Evolutionary conservation across 2,329 filamentous ascomycete species (phyloP).

Genomic region (Fusarium solani-melongenae): DNA sequence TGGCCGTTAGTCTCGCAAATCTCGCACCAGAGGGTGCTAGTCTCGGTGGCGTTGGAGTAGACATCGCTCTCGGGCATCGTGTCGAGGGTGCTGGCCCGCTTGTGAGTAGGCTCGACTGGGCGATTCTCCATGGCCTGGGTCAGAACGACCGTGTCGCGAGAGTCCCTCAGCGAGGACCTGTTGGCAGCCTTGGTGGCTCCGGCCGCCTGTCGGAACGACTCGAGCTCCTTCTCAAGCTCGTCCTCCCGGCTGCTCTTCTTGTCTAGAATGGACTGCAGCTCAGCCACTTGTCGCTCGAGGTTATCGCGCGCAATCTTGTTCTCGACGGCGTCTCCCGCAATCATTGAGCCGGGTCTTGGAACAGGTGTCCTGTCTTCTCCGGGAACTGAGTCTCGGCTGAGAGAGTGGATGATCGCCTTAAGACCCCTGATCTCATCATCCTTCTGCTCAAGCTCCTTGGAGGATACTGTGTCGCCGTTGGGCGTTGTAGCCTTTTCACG

Average conservation of each 20-base stretch:
- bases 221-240: conserved; percentile 86
- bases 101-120: conserved; percentile 58
- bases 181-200: conserved; percentile 55
- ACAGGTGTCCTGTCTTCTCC: conserved; percentile 47
- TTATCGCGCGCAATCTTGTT: conserved; percentile 63
- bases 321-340: conserved; percentile 46
- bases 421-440: conserved; percentile 97
- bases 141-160: conserved; percentile 72
- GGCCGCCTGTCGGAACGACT: conserved; percentile 64
- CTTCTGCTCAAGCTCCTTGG: conserved; percentile 88
- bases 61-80: conserved; percentile 78
- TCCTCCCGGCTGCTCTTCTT: conserved; percentile 80
- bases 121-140: conserved; percentile 61
- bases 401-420: conserved; percentile 96
- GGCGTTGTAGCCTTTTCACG: conserved; percentile 74
- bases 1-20: conserved; percentile 94
- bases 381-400: conserved; percentile 80
- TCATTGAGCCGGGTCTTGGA: conserved; percentile 50
- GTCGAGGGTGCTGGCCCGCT: conserved; percentile 68
- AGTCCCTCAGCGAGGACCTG: conserved; percentile 71
- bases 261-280: conserved; percentile 79
- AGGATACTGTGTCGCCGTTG: conserved; percentile 56
- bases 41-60: conserved; percentile 77
- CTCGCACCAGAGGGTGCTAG: conserved; percentile 87
- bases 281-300: conserved; percentile 82